Conservation (phyloP, 2,329 filamentous ascomycete genomes). For the Beauveria sp. region DNA sequence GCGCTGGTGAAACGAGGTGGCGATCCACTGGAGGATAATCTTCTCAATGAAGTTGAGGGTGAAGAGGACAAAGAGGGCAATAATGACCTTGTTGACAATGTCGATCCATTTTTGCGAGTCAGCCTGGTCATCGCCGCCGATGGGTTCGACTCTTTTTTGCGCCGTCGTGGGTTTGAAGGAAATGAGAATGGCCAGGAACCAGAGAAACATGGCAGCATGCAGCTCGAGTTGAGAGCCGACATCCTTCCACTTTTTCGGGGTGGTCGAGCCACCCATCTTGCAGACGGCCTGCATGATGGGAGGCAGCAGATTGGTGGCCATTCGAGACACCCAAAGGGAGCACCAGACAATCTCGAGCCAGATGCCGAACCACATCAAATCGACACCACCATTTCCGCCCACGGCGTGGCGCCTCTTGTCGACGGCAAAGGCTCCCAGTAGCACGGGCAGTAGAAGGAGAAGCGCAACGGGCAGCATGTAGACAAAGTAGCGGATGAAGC, state of each 20-base stretch:
- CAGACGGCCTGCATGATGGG: constrained; percentile 44
- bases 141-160: constrained; percentile 36
- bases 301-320: constrained; percentile 44
- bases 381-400: constrained; percentile 62
- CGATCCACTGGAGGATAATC: constrained; percentile 89
- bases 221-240: constrained; percentile 80
- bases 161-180: constrained; percentile 81
- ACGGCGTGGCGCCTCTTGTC: constrained; percentile 34
- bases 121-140: constrained; percentile 27
- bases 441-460: constrained; percentile 38
- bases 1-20: constrained; percentile 82
- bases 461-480: constrained; percentile 40
- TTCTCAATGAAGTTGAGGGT: constrained; percentile 83
- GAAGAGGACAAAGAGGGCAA: constrained; percentile 73
- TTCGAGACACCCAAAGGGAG: constrained; percentile 70
- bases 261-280: constrained; percentile 72
- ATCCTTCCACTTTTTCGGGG: constrained; percentile 87
- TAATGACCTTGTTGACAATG: constrained; percentile 76
- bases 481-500: constrained; percentile 40
- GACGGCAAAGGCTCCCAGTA: constrained; percentile 35
- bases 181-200: constrained; percentile 79
- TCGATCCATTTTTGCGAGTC: constrained; percentile 59
- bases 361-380: constrained; percentile 84
- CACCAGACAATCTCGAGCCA: constrained; percentile 94
- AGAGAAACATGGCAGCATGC: constrained; percentile 80